phyloP scores from a whole-genome alignment of 2,329 filamentous ascomycete genomes.

The Reticulascus tulasneorum region DNA sequence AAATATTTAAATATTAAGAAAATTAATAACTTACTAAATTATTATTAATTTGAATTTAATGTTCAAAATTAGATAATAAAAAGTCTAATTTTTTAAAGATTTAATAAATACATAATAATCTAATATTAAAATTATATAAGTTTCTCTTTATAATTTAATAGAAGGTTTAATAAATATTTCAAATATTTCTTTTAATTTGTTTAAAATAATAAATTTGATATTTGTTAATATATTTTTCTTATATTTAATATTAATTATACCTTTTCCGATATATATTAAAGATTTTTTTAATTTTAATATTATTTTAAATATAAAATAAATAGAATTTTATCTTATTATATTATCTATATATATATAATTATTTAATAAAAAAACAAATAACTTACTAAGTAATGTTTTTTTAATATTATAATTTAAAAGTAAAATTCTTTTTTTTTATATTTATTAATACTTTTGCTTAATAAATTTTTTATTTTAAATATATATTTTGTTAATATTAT shows the following conservation, averaged over 20 bases:
- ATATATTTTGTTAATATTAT: not conserved
- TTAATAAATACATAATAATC: too few species aligned
- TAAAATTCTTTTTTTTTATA: not conserved
- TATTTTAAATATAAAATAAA: too few species aligned
- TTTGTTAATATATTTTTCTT: too few species aligned
- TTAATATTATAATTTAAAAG: not conserved
- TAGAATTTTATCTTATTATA: too few species aligned
- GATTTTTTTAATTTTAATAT: not conserved
- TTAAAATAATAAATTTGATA: too few species aligned
- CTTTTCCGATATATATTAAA: not conserved
- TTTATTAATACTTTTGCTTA: not conserved
- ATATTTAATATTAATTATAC: too few species aligned
- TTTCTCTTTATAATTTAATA: not conserved
- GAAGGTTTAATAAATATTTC: not conserved
- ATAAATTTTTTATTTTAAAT: not conserved
- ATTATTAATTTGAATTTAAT: too few species aligned
- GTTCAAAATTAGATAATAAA: too few species aligned
- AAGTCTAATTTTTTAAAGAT: too few species aligned
- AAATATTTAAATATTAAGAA: conserved; percentile 2
- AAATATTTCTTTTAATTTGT: not conserved
- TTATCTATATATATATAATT: not conserved
- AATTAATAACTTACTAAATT: conserved; percentile 1
- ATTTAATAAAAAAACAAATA: too few species aligned
- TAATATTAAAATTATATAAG: too few species aligned
- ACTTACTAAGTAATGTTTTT: too few species aligned